Conservation (phyloP, 2,329 filamentous ascomycete genomes). For the Coniochaeta ligniaria region DNA sequence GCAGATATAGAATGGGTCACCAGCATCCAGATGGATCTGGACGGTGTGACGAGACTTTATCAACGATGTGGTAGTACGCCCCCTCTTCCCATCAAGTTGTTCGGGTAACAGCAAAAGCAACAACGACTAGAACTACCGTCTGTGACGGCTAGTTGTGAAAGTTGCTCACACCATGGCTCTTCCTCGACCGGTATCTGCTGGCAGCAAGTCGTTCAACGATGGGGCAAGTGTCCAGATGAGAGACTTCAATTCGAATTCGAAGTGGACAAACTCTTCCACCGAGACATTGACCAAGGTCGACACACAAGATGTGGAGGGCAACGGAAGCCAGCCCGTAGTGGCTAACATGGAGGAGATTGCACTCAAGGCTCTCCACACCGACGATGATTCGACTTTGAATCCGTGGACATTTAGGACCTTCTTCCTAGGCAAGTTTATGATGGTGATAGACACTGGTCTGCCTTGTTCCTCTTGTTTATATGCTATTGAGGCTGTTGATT, state of each 20-base stretch:
- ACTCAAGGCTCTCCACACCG: slow-evolving; percentile 18
- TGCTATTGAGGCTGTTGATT: not conserved
- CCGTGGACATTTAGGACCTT: slow-evolving; percentile 29
- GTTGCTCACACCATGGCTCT: not conserved
- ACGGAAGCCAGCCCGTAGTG: not conserved
- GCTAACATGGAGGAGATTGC: slow-evolving; percentile 1
- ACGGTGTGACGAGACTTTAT: not conserved
- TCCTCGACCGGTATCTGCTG: not conserved
- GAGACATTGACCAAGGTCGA: not conserved
- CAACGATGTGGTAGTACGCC: not conserved
- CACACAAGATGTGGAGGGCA: not conserved
- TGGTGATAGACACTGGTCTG: not conserved
- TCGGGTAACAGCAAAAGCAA: not conserved
- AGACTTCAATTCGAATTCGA: not conserved
- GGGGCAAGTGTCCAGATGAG: not conserved
- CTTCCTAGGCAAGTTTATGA: slow-evolving; percentile 21
- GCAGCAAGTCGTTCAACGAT: not conserved
- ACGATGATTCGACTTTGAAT: slow-evolving; percentile 26
- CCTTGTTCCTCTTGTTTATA: not conserved
- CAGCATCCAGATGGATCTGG: not conserved
- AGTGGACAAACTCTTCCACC: not conserved
- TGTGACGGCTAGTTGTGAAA: not conserved
- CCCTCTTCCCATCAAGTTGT: not conserved
- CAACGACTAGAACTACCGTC: not conserved
- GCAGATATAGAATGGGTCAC: not conserved